A percentile compares a stretch with the other conserved stretches of the same genome.
phyloP scores from a whole-genome alignment of 345 rosid species.

The Cardamine chenopodiifolia region DNA sequence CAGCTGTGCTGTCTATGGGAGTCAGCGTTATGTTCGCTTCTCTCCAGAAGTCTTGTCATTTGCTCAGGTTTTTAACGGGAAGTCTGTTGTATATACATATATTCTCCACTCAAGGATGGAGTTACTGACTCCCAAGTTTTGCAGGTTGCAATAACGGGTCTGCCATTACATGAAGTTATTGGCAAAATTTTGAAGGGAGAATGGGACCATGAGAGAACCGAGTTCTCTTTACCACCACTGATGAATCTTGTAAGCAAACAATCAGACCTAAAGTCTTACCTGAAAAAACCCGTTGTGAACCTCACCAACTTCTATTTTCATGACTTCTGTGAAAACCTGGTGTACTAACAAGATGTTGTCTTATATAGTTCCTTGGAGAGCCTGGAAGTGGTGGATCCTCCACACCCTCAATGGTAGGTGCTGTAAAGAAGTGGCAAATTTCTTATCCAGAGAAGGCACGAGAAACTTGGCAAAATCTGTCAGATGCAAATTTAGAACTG shows the following conservation, averaged over 20 bases:
- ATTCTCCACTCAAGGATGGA: background rate
- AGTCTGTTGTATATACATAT: background rate
- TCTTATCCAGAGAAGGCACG: constrained; percentile 77
- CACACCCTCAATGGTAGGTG: constrained; percentile 97
- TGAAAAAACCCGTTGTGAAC: constrained; percentile 1
- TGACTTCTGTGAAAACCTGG: background rate
- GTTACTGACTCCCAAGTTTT: constrained; percentile 31
- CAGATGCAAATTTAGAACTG: constrained; percentile 73
- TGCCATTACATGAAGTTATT: constrained; percentile 65
- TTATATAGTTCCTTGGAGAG: constrained; percentile 78
- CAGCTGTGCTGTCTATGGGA: constrained; percentile 96
- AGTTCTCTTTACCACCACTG: constrained; percentile 88
- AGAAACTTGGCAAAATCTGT: constrained; percentile 80
- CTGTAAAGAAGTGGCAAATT: constrained; percentile 94
- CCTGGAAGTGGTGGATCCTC: constrained; percentile 99
- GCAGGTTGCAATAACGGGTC: constrained; percentile 57
- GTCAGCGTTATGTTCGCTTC: constrained; percentile 92
- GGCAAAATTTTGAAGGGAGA: constrained; percentile 60
- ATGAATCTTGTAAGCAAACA: constrained; percentile 70
- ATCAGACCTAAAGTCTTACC: constrained; percentile 15
- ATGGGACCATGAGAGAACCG: constrained; percentile 91
- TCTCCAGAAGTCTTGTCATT: constrained; percentile 85
- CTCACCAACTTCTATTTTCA: constrained; percentile 18
- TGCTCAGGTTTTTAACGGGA: constrained; percentile 67
- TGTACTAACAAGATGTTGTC: constrained; percentile 28